These are phyloP conservation scores for Saccharomyces jurei DNA, from an alignment of 805 yeast genomes.

Conservation along the genomic window DNA sequence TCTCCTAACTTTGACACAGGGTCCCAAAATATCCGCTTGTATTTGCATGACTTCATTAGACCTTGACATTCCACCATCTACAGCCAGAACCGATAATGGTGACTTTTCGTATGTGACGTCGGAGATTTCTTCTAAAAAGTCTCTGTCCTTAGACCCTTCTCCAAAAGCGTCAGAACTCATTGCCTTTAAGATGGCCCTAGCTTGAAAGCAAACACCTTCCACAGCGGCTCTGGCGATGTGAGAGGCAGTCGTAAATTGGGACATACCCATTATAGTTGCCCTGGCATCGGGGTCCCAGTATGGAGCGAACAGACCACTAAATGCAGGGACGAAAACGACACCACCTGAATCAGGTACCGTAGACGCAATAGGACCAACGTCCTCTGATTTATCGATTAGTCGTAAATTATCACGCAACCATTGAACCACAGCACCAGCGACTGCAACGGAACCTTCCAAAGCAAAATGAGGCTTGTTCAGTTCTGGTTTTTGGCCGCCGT, in stretches of 20 bases:
- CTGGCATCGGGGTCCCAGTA: conserved; percentile 92
- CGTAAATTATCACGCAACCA: conserved; percentile 90
- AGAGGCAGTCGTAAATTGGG: conserved; percentile 84
- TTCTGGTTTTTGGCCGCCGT: conserved; percentile 23
- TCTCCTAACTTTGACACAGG: conserved; percentile 71
- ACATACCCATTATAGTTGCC: conserved; percentile 88
- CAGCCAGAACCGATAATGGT: conserved; percentile 53
- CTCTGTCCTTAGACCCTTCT: conserved; percentile 30
- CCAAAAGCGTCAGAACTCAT: conserved; percentile 81
- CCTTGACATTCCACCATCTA: conserved; percentile 93
- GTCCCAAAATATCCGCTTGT: conserved; percentile 87
- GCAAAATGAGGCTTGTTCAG: conserved; percentile 65
- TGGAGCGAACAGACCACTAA: conserved; percentile 90
- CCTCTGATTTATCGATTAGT: conserved; percentile 71
- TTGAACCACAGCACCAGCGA: conserved; percentile 88
- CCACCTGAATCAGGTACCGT: conserved; percentile 79
- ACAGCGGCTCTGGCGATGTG: conserved; percentile 92
- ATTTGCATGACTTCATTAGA: conserved; percentile 89
- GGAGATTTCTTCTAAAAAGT: conserved; percentile 46
- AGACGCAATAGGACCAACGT: conserved; percentile 84
- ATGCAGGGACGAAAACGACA: conserved; percentile 90
- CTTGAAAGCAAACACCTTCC: conserved; percentile 93
- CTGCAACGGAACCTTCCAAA: conserved; percentile 91
- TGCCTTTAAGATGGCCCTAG: conserved; percentile 79
- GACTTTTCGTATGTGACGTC: conserved; percentile 36